Conservation (phyloP, 2,329 filamentous ascomycete genomes). For the Ophiostoma sp. region DNA sequence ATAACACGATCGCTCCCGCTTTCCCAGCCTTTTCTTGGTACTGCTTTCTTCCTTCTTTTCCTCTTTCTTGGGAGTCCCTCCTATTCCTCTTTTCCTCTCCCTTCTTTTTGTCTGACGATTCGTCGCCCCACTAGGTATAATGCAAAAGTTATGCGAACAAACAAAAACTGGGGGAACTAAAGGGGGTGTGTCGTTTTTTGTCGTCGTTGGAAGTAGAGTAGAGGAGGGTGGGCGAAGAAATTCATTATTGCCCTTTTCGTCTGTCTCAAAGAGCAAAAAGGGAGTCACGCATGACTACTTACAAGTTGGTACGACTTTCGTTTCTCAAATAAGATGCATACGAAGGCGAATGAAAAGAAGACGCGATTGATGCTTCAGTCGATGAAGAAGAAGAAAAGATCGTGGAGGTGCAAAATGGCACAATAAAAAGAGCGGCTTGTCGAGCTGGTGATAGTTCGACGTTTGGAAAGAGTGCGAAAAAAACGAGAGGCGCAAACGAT, state of each 20-base stretch:
- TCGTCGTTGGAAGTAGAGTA: not conserved
- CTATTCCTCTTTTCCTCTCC: not conserved
- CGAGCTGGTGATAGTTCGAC: conserved; percentile 19
- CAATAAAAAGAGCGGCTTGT: conserved; percentile 24
- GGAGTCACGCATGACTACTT: conserved; percentile 8
- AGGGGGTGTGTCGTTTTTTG: not conserved
- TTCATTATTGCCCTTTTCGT: not conserved
- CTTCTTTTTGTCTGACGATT: conserved; percentile 11
- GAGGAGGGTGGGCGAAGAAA: not conserved
- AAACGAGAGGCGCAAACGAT: conserved; percentile 29
- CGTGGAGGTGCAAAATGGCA: not conserved
- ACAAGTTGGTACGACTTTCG: conserved; percentile 9
- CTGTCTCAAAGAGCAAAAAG: not conserved
- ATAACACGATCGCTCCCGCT: conserved; percentile 1
- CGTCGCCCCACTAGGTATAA: conserved; percentile 17
- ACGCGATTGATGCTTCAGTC: conserved; percentile 18
- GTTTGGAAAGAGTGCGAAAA: conserved; percentile 30
- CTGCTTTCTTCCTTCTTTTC: not conserved
- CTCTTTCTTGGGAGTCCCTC: not conserved
- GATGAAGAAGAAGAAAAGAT: conserved; percentile 19
- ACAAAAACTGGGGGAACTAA: not conserved
- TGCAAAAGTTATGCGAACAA: conserved; percentile 18
- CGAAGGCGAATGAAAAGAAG: conserved; percentile 10
- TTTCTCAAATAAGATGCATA: conserved; percentile 19
- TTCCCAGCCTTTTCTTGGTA: conserved; percentile 16